These are phyloP conservation scores for Carex arenaria DNA, from an alignment of 202 grass and related monocot species.

Conservation along the genomic window DNA sequence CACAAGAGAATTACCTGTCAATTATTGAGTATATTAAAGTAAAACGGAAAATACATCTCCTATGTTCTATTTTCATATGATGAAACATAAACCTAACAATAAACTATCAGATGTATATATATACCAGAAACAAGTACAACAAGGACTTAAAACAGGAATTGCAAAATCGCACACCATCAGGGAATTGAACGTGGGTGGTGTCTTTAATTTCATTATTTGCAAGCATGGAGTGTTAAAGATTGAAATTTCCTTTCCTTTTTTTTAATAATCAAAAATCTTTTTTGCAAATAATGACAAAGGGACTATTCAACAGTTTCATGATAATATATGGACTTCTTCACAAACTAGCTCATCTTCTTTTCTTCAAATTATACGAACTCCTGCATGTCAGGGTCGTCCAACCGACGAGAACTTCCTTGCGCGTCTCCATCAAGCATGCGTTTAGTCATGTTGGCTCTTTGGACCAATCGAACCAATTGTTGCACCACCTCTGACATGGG, in stretches of 20 bases:
- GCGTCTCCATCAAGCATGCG: slow-evolving; percentile 57
- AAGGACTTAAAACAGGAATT: background rate
- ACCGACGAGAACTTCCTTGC: slow-evolving; percentile 41
- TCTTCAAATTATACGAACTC: slow-evolving; percentile 48
- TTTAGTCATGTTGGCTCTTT: slow-evolving; percentile 96
- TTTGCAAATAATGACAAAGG: slow-evolving; percentile 7
- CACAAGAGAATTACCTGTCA: background rate
- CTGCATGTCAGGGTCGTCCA: slow-evolving; percentile 52
- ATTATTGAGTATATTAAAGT: slow-evolving; percentile 13
- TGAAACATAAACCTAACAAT: slow-evolving; percentile 15
- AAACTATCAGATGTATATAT: slow-evolving; percentile 21
- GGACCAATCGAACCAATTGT: slow-evolving; percentile 77
- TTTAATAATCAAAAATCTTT: background rate
- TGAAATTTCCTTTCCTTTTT: background rate
- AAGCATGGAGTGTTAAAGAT: background rate
- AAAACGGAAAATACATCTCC: background rate
- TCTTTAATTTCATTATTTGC: slow-evolving; percentile 7
- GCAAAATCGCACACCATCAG: background rate
- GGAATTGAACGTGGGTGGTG: background rate
- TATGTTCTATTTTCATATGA: slow-evolving; percentile 12
- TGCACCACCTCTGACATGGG: slow-evolving; percentile 98
- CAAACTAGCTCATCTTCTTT: background rate
- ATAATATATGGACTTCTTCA: background rate
- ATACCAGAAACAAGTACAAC: slow-evolving; percentile 22
- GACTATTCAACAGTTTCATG: background rate